These are phyloP conservation scores for Nothomitra cinnamomea DNA, from an alignment of 2,329 filamentous ascomycete genomes.

Conservation along the genomic window DNA sequence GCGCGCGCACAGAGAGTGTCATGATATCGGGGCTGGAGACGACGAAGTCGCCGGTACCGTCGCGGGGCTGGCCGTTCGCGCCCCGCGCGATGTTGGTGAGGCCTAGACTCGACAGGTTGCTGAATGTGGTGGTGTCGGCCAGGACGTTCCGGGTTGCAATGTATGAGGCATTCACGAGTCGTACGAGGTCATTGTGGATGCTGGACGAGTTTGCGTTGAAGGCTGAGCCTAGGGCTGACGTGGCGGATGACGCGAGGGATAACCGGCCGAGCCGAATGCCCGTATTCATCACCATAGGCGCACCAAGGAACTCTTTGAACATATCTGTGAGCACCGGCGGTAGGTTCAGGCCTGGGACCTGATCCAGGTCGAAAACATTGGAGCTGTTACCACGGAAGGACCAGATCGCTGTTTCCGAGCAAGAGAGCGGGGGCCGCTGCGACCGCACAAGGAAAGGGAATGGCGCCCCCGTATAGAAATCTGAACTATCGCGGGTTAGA, in stretches of 20 bases:
- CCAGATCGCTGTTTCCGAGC: constrained; percentile 17
- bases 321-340: not conserved
- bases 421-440: constrained; percentile 6
- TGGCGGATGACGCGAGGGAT: not conserved
- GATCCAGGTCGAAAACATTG: constrained; percentile 10
- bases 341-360: constrained; percentile 12
- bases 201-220: constrained; percentile 16
- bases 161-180: constrained; percentile 15
- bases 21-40: constrained; percentile 15
- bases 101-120: constrained; percentile 6
- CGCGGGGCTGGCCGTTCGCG: constrained; percentile 4
- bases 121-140: constrained; percentile 14
- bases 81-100: constrained; percentile 11
- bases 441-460: too few species aligned
- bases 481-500: too few species aligned
- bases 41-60: constrained; percentile 15
- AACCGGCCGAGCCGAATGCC: not conserved
- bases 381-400: constrained; percentile 13
- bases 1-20: constrained; percentile 13
- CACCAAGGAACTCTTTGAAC: not conserved
- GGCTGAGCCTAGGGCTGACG: constrained; percentile 11
- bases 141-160: constrained; percentile 15
- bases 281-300: not conserved
- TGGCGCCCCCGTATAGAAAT: too few species aligned
- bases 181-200: constrained; percentile 14